phyloP scores from a whole-genome alignment of 257 asterid species.

The Solanum rostratum region DNA sequence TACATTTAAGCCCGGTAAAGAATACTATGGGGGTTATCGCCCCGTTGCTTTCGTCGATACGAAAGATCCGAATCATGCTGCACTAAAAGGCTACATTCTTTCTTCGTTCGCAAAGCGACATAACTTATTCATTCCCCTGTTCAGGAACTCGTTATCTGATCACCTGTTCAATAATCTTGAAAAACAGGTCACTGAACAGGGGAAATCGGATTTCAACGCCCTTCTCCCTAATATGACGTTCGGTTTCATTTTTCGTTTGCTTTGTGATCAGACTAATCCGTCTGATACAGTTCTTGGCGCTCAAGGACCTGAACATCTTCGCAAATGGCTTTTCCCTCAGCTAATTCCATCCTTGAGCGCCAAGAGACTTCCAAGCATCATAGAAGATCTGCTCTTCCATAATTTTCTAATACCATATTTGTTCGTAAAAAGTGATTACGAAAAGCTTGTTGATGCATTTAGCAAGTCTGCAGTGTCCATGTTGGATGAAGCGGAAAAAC shows the following conservation, averaged over 20 bases:
- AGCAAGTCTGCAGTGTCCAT: conserved; percentile 13
- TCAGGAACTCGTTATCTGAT: conserved; percentile 20
- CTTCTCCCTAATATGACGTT: conserved; percentile 39
- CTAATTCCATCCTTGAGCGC: conserved; percentile 42
- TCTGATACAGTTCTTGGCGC: conserved; percentile 24
- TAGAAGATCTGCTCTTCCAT: conserved; percentile 49
- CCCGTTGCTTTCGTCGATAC: conserved; percentile 58
- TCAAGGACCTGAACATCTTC: conserved; percentile 30
- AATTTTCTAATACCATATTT: conserved; percentile 33
- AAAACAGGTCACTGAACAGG: conserved; percentile 24
- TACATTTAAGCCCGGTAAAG: conserved; percentile 56
- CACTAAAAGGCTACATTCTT: conserved; percentile 31
- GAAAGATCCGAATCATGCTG: conserved; percentile 36
- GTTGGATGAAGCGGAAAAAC: conserved; percentile 43
- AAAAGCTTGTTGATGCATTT: conserved; percentile 39
- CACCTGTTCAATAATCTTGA: conserved; percentile 39
- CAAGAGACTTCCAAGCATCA: conserved; percentile 32
- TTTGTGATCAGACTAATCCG: conserved; percentile 31
- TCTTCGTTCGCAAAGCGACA: conserved; percentile 25
- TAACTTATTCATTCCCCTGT: conserved; percentile 28
- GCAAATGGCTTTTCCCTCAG: conserved; percentile 51
- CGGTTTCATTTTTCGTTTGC: conserved; percentile 51
- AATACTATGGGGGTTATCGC: conserved; percentile 59
- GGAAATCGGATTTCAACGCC: conserved; percentile 35
- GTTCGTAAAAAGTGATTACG: conserved; percentile 30